Evolutionary conservation across 2,329 filamentous ascomycete species (phyloP).

Genomic region (Whalleya microplaca): DNA sequence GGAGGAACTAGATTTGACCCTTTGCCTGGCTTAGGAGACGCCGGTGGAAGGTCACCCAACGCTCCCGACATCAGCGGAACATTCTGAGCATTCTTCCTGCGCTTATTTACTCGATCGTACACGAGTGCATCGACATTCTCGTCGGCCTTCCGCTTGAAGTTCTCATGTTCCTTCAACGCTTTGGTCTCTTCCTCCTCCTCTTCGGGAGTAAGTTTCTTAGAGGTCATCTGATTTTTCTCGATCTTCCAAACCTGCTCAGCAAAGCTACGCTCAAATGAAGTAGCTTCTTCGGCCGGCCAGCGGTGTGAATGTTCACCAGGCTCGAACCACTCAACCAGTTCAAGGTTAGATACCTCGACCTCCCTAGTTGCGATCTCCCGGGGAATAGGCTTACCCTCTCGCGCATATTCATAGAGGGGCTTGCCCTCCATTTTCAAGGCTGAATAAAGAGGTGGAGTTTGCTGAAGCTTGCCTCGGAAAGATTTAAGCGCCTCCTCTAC

Average conservation of each 20-base stretch:
- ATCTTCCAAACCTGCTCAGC: constrained; percentile 73
- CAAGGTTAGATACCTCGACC: constrained; percentile 77
- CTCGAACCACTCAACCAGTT: constrained; percentile 83
- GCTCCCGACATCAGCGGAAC: constrained; percentile 61
- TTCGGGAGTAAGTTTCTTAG: constrained; percentile 55
- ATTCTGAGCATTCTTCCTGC: constrained; percentile 40
- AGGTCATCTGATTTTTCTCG: constrained; percentile 58
- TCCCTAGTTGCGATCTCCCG: constrained; percentile 80
- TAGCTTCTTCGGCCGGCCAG: constrained; percentile 81
- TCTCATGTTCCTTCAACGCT: constrained; percentile 59
- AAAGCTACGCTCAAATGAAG: constrained; percentile 72
- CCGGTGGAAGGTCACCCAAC: constrained; percentile 53
- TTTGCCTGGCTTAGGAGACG: constrained; percentile 43
- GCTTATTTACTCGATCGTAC: constrained; percentile 51
- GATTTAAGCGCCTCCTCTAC: constrained; percentile 76
- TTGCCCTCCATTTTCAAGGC: constrained; percentile 93
- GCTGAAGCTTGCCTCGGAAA: constrained; percentile 83
- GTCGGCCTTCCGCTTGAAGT: constrained; percentile 61
- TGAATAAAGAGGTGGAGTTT: constrained; percentile 90
- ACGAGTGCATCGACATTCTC: constrained; percentile 61
- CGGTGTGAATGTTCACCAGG: constrained; percentile 78
- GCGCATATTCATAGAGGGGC: constrained; percentile 92
- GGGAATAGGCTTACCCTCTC: constrained; percentile 85
- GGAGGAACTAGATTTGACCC: constrained; percentile 60
- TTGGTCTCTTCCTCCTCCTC: constrained; percentile 59